A percentile compares a stretch with the other conserved stretches of the same genome.
Evolutionary conservation across 768 basidiomycete genomes (phyloP).

Genomic region (Leucocoprinus leucothites): DNA sequence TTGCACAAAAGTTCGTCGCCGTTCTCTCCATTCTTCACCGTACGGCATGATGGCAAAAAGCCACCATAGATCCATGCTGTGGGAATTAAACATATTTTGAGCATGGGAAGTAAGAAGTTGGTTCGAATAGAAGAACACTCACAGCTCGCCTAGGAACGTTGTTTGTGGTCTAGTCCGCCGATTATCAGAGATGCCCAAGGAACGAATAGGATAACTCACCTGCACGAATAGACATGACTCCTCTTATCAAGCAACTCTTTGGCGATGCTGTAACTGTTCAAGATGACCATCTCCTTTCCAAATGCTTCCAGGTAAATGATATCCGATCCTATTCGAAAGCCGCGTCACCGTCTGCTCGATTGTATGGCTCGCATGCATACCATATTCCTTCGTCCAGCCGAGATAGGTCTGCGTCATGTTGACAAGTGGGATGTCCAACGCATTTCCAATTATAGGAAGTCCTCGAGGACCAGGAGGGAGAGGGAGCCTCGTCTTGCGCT

Average conservation of each 20-base stretch:
- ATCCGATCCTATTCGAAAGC: slow-evolving; percentile 26
- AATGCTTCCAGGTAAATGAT: slow-evolving; percentile 26
- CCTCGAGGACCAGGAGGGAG: slow-evolving; percentile 5
- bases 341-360: background rate
- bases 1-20: slow-evolving; percentile 37
- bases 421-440: slow-evolving; percentile 1
- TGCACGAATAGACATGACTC: slow-evolving; percentile 39
- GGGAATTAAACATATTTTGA: background rate
- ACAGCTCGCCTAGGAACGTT: slow-evolving; percentile 26
- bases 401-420: slow-evolving; percentile 8
- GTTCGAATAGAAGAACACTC: background rate
- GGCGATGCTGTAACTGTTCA: slow-evolving; percentile 32
- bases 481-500: background rate
- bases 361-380: background rate
- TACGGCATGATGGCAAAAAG: slow-evolving; percentile 38
- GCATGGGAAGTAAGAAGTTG: no score
- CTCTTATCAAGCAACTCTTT: slow-evolving; percentile 39
- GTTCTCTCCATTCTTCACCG: slow-evolving; percentile 36
- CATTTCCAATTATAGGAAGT: slow-evolving; percentile 10
- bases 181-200: background rate
- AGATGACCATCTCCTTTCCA: slow-evolving; percentile 30
- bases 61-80: slow-evolving; percentile 42
- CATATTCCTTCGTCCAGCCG: slow-evolving; percentile 11
- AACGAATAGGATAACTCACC: slow-evolving; percentile 18
- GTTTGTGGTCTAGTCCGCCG: slow-evolving; percentile 21